Percentiles rank a stretch among this genome's conserved stretches.
These are phyloP conservation scores for Yarrowia divulgata DNA, from an alignment of 805 yeast genomes.

Conservation along the genomic window DNA sequence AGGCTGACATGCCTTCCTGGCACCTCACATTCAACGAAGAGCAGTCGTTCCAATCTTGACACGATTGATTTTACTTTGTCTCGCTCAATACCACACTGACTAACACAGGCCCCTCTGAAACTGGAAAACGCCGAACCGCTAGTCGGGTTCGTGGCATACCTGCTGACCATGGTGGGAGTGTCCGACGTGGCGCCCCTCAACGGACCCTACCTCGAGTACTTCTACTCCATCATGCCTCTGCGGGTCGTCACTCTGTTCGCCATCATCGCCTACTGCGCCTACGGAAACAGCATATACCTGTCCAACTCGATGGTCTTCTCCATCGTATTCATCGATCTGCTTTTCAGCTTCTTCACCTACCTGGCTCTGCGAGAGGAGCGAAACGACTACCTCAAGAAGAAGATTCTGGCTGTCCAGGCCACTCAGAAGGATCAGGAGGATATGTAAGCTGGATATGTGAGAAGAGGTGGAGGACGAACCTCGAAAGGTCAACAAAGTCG, in stretches of 20 bases:
- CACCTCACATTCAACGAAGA: too few species aligned
- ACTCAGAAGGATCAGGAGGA: slow-evolving; percentile 13
- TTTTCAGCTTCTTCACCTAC: slow-evolving; percentile 48
- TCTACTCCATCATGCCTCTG: slow-evolving; percentile 47
- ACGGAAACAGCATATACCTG: slow-evolving; percentile 42
- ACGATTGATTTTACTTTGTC: too few species aligned
- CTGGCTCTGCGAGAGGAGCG: slow-evolving; percentile 49
- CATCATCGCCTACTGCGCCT: slow-evolving; percentile 44
- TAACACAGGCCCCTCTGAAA: slow-evolving; percentile 42
- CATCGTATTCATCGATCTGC: slow-evolving; percentile 48
- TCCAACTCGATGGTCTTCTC: slow-evolving; percentile 48
- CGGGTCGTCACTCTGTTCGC: slow-evolving; percentile 47
- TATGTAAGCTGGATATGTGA: too few species aligned
- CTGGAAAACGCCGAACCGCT: slow-evolving; percentile 44
- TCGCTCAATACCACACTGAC: not conserved
- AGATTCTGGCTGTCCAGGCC: slow-evolving; percentile 26
- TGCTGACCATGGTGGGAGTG: slow-evolving; percentile 44
- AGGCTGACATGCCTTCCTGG: too few species aligned
- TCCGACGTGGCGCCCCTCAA: slow-evolving; percentile 47
- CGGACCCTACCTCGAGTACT: slow-evolving; percentile 43
- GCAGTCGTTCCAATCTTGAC: too few species aligned
- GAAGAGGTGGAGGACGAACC: not conserved
- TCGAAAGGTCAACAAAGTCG: too few species aligned
- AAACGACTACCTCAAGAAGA: slow-evolving; percentile 46
- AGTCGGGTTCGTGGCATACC: slow-evolving; percentile 47